Percentiles rank a stretch among this genome's conserved stretches.
Conservation (phyloP, 805 yeast species). For the Brettanomyces bruxellensis region DNA sequence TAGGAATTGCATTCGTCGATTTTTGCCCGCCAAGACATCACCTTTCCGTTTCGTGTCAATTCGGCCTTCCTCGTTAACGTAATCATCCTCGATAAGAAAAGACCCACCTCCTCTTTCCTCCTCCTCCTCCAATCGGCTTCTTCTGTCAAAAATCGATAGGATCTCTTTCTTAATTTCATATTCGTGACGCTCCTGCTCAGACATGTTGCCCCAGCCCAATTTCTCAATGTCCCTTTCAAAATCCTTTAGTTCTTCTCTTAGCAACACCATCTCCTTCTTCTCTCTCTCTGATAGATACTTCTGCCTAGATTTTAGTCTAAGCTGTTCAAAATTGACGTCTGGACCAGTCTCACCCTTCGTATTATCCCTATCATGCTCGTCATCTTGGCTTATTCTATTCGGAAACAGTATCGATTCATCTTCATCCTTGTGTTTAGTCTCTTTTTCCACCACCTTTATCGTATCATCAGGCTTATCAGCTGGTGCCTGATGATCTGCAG, state of each 20-base stretch:
- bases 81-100: slow-evolving; percentile 51
- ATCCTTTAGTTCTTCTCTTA: slow-evolving; percentile 38
- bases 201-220: slow-evolving; percentile 47
- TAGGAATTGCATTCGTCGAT: slow-evolving; percentile 9
- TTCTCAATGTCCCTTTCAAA: slow-evolving; percentile 39
- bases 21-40: slow-evolving; percentile 35
- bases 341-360: not conserved
- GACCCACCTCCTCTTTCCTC: slow-evolving; percentile 17
- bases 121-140: slow-evolving; percentile 23
- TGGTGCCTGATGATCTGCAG: not conserved
- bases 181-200: slow-evolving; percentile 41
- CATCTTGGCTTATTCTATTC: not conserved
- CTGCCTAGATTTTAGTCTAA: slow-evolving; percentile 41
- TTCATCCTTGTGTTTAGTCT: not conserved
- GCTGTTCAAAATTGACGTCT: slow-evolving; percentile 14
- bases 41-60: slow-evolving; percentile 48
- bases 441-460: not conserved
- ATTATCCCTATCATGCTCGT: not conserved
- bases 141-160: slow-evolving; percentile 32
- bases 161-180: slow-evolving; percentile 42
- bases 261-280: slow-evolving; percentile 31
- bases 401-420: not conserved
- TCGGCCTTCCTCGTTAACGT: slow-evolving; percentile 40
- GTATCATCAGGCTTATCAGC: too few relatives aligned
- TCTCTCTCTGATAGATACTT: slow-evolving; percentile 40